Base-by-base conservation (phyloP, 192 early-diverging fungal genomes). In the Coemansia sp. region DNA sequence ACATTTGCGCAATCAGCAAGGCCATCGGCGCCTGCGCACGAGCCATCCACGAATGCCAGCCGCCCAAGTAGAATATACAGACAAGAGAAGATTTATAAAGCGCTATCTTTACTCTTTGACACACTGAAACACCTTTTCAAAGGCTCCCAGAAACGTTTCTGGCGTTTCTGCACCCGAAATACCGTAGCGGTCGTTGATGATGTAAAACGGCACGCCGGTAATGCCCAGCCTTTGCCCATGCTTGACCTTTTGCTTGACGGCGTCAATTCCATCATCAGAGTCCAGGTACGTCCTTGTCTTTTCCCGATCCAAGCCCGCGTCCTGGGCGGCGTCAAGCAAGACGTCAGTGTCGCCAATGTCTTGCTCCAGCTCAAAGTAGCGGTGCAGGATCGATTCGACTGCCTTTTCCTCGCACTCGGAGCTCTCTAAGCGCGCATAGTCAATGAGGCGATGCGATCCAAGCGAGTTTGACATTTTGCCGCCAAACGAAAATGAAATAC, bases 341-440 rank as follows among this genome's bases (percentile, higher is more conserved):
- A 84, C 82, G 0, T 85, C 65, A n/a, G 60, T 37, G 36, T 89
- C 86, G 40, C 82, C 83, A 50, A 90, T 79, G 65, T 89, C 86
- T 66, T 86, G 68, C 46, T 84, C 82, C 24, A 84, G 53, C 73
- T 94, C 92, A 81, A 89, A 89, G 62, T 92, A 94, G 8, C 83
- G 65, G 22, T 73, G 63, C 27, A 90, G 83, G 34, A 94, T 55
- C 52, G 83, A 76, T 11, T 86, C 83, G 18, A 89, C 81, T 1
- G 87, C 75, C 46, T 76, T 71, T 15, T 83, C 65, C 67, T 91
- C 83, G 18, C 79, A 77, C 9, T 39, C 63, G 24, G 18, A 15
- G 35, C 53, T 44, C 21, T 82, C 83, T 8, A 63, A 39, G 34
- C 65, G 57, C 0, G 89, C 86, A 65, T 71, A 90, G 33, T 77